Evolutionary conservation across 1,284 basidiomycete genomes (phyloP), one percentile per base, ranked within the genome.

Genomic region (Ganoderma multipileum): DNA sequence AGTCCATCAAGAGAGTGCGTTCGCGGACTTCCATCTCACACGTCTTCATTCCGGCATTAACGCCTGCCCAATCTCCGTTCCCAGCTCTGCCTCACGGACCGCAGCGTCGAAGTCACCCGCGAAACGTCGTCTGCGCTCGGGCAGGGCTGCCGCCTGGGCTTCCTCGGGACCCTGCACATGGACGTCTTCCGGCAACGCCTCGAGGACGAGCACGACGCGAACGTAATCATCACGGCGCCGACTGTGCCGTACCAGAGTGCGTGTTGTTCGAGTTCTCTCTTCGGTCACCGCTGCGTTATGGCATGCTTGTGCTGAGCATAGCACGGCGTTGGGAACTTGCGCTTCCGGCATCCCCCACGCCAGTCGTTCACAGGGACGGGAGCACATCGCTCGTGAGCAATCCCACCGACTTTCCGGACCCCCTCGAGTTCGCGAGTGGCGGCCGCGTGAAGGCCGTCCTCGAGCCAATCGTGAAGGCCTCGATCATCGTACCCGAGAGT

Each of bases 121-220:
- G 98, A 99, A 80, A 95, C 95, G 0, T 99, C 97, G 1, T 89
- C 93, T 18, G 97, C 98, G 12, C 86, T 99, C 6, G 97, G 97
- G 1, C 97, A 99, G 81, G 98, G 98, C 9, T 96, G 92, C 79
- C 90, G 98, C 57, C 87, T 99, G 8, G 98, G 98, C 0, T 99
- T 99, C 80, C 86, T 99, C 12, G 98, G 98, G 0, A 95, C 96
- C 1, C 82, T 99, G 68, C 98, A 99, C 79, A 96, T 99, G 92
- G 98, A 99, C 74, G 95, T 98, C 52, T 97, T 97, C 79, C 89
- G 96, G 39, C 97, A 99, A 79, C 88, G 98, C 16, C 85, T 99
- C 7, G 97, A 99, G 80, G 98, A 99, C 78, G 98, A 99, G 79
- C 97, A 98, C 76, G 90, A 95, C 67, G 93, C 95, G 28, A 93